Evolutionary conservation across 2,329 filamentous ascomycete genomes (phyloP).

Genomic region (Lachnellula occidentalis): DNA sequence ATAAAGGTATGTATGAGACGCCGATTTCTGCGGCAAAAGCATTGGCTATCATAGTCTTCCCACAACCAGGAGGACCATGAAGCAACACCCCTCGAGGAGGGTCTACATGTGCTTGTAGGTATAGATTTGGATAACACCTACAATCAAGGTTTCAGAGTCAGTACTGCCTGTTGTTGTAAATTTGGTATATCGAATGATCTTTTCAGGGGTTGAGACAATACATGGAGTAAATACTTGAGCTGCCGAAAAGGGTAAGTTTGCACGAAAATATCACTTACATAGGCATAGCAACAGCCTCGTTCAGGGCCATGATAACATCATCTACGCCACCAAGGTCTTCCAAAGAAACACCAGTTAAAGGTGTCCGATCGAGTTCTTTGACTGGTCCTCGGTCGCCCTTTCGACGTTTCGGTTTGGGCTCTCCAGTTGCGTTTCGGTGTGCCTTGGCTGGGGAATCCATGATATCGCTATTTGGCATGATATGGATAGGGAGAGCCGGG

Average conservation of each 20-base stretch:
- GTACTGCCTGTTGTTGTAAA: no score
- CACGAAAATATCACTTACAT: conserved; percentile 35
- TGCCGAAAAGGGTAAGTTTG: no score
- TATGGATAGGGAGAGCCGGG: conserved; percentile 20
- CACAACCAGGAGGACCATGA: conserved; percentile 79
- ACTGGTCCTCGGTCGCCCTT: conserved; percentile 46
- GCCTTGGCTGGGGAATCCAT: conserved; percentile 27
- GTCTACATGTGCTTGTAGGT: conserved; percentile 58
- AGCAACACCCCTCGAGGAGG: conserved; percentile 71
- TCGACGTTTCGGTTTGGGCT: conserved; percentile 60
- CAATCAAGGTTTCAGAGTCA: no score
- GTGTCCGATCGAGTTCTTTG: conserved; percentile 53
- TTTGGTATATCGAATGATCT: no score
- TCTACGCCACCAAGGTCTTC: conserved; percentile 74
- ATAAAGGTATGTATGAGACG: conserved; percentile 75
- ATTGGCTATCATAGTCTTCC: conserved; percentile 79
- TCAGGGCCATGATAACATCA: conserved; percentile 62
- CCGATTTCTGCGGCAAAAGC: conserved; percentile 71
- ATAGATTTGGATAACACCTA: conserved; percentile 55
- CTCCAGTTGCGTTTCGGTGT: conserved; percentile 57
- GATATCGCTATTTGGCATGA: conserved; percentile 16
- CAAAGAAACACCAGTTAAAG: conserved; percentile 62
- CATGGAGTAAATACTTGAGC: no score
- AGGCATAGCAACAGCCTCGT: conserved; percentile 67
- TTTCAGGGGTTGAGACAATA: no score